A percentile compares a stretch with the other conserved stretches of the same genome.
Conservation (phyloP, 139 green algal species). For the Ostreobium quekettii region DNA sequence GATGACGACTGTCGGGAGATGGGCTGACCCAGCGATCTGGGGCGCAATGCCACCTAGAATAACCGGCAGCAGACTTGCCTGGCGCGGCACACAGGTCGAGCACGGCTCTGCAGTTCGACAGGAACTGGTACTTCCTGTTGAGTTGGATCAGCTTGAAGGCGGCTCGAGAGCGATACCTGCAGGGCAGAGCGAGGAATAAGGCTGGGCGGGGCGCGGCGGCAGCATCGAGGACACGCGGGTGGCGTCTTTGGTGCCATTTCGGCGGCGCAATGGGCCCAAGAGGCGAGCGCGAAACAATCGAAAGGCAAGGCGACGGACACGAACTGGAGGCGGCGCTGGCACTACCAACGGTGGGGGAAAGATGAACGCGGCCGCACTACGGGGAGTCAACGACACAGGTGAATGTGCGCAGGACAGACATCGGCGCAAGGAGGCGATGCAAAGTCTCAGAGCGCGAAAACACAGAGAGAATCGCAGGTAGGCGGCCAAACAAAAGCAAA, state of each 20-base stretch:
- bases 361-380: no score
- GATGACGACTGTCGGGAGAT: no score
- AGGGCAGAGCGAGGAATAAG: background rate
- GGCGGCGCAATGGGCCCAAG: no score
- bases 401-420: background rate
- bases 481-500: no score
- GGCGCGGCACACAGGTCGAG: slow-evolving; percentile 97
- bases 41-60: background rate
- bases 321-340: background rate
- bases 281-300: no score
- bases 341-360: no score
- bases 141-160: slow-evolving; percentile 99
- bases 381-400: background rate
- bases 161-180: slow-evolving; percentile 89
- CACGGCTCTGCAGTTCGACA: slow-evolving; percentile 58
- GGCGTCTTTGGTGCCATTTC: no score
- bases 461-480: background rate
- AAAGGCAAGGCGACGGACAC: no score
- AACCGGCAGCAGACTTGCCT: slow-evolving; percentile 31
- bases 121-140: slow-evolving; percentile 93
- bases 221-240: no score
- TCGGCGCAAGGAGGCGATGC: background rate
- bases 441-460: background rate
- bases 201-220: slow-evolving; percentile 5
- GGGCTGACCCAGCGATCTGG: no score